phyloP scores from a whole-genome alignment of 2,329 filamentous ascomycete species.

The Meredithiella fracta region DNA sequence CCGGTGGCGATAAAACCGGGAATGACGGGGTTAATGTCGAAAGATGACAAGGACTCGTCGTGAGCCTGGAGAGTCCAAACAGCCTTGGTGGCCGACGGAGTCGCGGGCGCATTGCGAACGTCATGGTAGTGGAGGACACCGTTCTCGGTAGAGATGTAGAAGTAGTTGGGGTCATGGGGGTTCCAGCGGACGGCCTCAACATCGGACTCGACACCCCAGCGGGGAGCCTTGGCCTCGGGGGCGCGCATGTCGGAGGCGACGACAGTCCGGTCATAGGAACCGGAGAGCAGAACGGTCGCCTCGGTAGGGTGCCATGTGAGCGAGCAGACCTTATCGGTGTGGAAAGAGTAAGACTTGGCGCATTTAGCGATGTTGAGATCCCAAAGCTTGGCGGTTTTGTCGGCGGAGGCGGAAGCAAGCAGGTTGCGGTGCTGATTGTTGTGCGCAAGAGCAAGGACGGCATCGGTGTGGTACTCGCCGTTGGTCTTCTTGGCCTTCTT shows the following conservation, averaged over 20 bases:
- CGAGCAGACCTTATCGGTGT: constrained; percentile 96
- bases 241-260: constrained; percentile 95
- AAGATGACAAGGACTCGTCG: constrained; percentile 77
- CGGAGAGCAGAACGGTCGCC: constrained; percentile 75
- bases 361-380: constrained; percentile 83
- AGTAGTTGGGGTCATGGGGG: constrained; percentile 79
- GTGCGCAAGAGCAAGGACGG: constrained; percentile 75
- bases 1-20: constrained; percentile 89
- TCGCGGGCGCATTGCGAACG: constrained; percentile 55
- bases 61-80: constrained; percentile 94
- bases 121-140: constrained; percentile 90
- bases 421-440: constrained; percentile 91
- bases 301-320: constrained; percentile 83
- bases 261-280: constrained; percentile 86
- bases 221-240: constrained; percentile 61
- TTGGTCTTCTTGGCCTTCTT: constrained; percentile 82
- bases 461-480: constrained; percentile 83
- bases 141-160: constrained; percentile 87
- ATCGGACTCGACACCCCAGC: constrained; percentile 91
- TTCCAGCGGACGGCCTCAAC: constrained; percentile 90
- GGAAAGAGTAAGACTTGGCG: constrained; percentile 88
- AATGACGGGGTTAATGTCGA: constrained; percentile 79
- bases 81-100: constrained; percentile 60
- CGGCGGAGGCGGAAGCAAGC: constrained; percentile 83
- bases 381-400: constrained; percentile 97